Conservation (phyloP, 495 filamentous ascomycete species). For the Parathielavia hyrcaniae region DNA sequence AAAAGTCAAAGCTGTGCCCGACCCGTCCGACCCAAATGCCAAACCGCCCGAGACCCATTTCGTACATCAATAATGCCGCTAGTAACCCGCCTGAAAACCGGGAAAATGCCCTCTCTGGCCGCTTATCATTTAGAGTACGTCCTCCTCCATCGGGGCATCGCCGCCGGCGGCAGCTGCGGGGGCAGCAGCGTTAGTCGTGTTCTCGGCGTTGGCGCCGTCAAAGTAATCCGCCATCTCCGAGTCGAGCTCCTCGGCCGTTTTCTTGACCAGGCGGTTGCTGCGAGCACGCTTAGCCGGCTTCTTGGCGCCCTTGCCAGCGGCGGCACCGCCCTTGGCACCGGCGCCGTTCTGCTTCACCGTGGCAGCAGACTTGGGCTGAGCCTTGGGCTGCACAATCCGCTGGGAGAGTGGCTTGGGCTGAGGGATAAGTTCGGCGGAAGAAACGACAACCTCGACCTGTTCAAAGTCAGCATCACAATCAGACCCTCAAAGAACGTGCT, state of each 20-base stretch:
- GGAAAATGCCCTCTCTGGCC: neutral
- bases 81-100: neutral
- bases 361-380: conserved; percentile 79
- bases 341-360: conserved; percentile 51
- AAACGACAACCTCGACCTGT: conserved; percentile 84
- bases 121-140: conserved; percentile 32
- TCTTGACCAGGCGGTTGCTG: conserved; percentile 67
- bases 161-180: conserved; percentile 26
- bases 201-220: conserved; percentile 34
- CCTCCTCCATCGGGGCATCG: conserved; percentile 50
- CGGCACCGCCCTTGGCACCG: conserved; percentile 34
- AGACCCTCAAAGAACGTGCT: no score
- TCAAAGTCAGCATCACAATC: conserved; percentile 1
- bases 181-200: conserved; percentile 43
- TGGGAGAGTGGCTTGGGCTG: conserved; percentile 73
- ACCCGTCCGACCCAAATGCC: conserved; percentile 19
- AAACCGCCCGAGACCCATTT: conserved; percentile 16
- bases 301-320: conserved; percentile 46
- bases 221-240: conserved; percentile 95
- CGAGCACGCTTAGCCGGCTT: conserved; percentile 44
- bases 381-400: conserved; percentile 73
- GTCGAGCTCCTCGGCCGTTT: conserved; percentile 87
- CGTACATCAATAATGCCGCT: conserved; percentile 9
- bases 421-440: conserved; percentile 59
- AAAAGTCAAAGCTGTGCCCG: conserved; percentile 13